These are phyloP conservation scores for Paspalum notatum DNA, from an alignment of 176 grass and related monocot genomes.

Conservation along the genomic window DNA sequence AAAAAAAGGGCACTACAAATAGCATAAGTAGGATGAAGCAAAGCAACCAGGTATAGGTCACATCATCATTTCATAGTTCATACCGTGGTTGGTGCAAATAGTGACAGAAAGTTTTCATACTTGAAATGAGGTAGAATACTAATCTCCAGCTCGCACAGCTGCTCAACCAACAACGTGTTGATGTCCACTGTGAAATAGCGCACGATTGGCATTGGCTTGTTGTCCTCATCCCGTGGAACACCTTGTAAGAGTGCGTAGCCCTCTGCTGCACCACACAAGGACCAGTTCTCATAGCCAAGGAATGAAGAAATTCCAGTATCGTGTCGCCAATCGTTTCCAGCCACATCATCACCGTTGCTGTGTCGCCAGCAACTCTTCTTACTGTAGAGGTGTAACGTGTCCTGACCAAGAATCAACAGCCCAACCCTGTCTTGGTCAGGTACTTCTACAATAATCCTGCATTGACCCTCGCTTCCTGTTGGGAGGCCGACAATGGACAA, in stretches of 20 bases:
- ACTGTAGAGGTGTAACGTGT: too few relatives aligned
- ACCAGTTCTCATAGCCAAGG: neutral
- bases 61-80: neutral
- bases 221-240: neutral
- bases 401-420: neutral
- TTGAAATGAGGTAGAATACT: neutral
- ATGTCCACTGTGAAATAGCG: slow-evolving; percentile 11
- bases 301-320: neutral
- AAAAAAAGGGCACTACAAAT: too few relatives aligned
- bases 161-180: neutral
- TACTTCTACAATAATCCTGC: neutral
- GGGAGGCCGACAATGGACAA: slow-evolving; percentile 9
- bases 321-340: neutral
- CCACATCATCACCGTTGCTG: too few relatives aligned
- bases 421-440: neutral
- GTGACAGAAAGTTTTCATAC: neutral
- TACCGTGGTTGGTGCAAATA: neutral
- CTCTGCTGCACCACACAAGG: neutral
- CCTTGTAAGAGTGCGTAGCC: neutral
- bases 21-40: too few relatives aligned
- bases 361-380: too few relatives aligned
- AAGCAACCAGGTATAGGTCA: neutral
- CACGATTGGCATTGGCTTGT: neutral
- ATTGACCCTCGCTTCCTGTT: too few relatives aligned
- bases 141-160: neutral